Evolutionary conservation across 495 filamentous ascomycete genomes (phyloP).

Genomic region (Tuber aestivum): DNA sequence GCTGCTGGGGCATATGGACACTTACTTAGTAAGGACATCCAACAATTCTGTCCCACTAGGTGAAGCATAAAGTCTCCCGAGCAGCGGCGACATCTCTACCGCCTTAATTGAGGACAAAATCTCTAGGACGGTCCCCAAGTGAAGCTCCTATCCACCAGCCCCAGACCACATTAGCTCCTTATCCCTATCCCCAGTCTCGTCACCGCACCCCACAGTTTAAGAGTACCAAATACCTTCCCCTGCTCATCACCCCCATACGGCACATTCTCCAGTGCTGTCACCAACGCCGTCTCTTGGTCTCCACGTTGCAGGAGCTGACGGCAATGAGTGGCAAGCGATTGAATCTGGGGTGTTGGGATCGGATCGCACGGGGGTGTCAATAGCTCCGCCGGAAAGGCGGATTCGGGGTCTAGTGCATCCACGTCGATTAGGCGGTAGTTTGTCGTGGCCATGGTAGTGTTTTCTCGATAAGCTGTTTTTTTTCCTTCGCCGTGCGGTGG

Average conservation of each 20-base stretch:
- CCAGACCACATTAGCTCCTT: slow-evolving; percentile 10
- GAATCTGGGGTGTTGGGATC: slow-evolving; percentile 56
- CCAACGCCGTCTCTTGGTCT: slow-evolving; percentile 62
- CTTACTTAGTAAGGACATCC: slow-evolving; percentile 57
- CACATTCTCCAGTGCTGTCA: slow-evolving; percentile 59
- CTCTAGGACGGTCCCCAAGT: slow-evolving; percentile 62
- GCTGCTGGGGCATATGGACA: slow-evolving; percentile 37
- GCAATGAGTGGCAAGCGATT: slow-evolving; percentile 57
- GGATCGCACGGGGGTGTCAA: slow-evolving; percentile 56
- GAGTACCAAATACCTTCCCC: slow-evolving; percentile 51
- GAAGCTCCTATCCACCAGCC: slow-evolving; percentile 53
- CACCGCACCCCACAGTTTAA: neutral
- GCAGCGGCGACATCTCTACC: slow-evolving; percentile 63
- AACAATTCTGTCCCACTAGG: slow-evolving; percentile 56
- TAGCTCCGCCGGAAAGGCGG: slow-evolving; percentile 63
- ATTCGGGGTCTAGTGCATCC: slow-evolving; percentile 65
- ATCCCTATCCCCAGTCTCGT: neutral
- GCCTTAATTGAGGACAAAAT: slow-evolving; percentile 69
- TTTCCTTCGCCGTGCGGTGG: neutral
- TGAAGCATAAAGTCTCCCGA: slow-evolving; percentile 57
- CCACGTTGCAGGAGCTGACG: slow-evolving; percentile 64
- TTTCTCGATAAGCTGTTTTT: neutral
- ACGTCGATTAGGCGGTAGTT: slow-evolving; percentile 70
- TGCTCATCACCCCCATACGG: slow-evolving; percentile 66
- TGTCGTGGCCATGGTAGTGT: slow-evolving; percentile 16